Percentiles rank a stretch among this genome's conserved stretches.
These are phyloP conservation scores for Amaranthus palmeri DNA, from an alignment of 148 eudicot genomes.

Conservation along the genomic window DNA sequence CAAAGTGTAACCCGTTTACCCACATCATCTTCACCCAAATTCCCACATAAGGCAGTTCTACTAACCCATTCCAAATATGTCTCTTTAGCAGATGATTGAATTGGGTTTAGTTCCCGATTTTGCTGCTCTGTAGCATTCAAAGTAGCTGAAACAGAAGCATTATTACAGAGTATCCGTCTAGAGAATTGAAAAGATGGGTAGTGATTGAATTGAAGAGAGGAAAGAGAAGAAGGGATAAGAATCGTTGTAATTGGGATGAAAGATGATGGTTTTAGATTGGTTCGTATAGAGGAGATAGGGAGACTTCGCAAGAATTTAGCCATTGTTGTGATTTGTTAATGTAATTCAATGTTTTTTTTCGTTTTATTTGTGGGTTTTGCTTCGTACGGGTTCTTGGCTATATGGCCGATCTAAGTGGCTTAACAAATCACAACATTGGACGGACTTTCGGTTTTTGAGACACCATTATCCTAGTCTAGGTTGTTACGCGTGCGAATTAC, in stretches of 20 bases:
- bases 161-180: slow-evolving; percentile 2
- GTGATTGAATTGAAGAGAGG: slow-evolving; percentile 20
- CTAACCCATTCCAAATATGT: slow-evolving; percentile 56
- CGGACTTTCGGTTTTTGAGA: too few relatives aligned
- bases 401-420: too few relatives aligned
- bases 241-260: slow-evolving; percentile 16
- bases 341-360: neutral
- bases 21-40: slow-evolving; percentile 59
- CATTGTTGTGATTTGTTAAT: slow-evolving; percentile 19
- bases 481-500: too few relatives aligned
- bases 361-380: neutral
- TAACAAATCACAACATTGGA: too few relatives aligned
- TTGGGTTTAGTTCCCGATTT: slow-evolving; percentile 21
- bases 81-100: slow-evolving; percentile 21
- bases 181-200: slow-evolving; percentile 7
- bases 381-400: too few relatives aligned
- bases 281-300: slow-evolving; percentile 36
- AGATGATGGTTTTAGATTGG: slow-evolving; percentile 29
- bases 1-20: slow-evolving; percentile 77
- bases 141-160: slow-evolving; percentile 10
- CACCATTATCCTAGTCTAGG: too few relatives aligned
- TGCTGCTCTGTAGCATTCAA: slow-evolving; percentile 8
- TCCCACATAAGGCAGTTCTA: slow-evolving; percentile 62
- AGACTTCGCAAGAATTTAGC: slow-evolving; percentile 47
- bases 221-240: slow-evolving; percentile 26